Percentiles rank a stretch among this genome's conserved stretches.
These are phyloP conservation scores for Hanseniaspora taiwanica DNA, from an alignment of 805 yeast species.

Conservation along the genomic window DNA sequence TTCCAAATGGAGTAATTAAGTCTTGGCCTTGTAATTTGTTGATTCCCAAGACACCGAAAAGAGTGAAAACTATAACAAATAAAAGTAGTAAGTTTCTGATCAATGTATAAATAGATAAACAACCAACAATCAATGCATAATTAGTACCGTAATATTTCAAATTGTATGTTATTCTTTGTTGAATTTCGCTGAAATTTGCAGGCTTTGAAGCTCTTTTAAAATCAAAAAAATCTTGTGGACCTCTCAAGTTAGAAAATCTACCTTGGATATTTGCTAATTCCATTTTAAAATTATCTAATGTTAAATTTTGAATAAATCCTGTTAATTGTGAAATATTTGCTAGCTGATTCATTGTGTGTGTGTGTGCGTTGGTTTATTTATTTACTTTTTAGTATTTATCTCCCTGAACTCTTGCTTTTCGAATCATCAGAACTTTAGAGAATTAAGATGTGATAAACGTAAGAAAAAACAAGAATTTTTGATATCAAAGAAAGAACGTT, in stretches of 20 bases:
- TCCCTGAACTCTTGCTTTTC: too few relatives aligned
- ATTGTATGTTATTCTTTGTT: constrained; percentile 78
- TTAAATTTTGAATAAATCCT: constrained; percentile 19
- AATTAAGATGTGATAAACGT: too few relatives aligned
- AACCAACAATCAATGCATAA: constrained; percentile 59
- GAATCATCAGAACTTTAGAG: too few relatives aligned
- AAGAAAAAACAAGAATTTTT: too few relatives aligned
- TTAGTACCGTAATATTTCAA: constrained; percentile 79
- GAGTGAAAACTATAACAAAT: constrained; percentile 66
- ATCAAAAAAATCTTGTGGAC: constrained; percentile 92
- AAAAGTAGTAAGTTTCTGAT: constrained; percentile 74
- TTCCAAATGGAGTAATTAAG: constrained; percentile 59
- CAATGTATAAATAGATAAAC: constrained; percentile 71
- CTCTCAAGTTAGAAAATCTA: constrained; percentile 59
- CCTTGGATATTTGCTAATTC: constrained; percentile 44
- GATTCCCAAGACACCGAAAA: constrained; percentile 68
- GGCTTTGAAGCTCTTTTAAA: constrained; percentile 84
- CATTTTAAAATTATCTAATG: constrained; percentile 23
- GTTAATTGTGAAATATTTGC: constrained; percentile 13
- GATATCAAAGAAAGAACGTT: too few relatives aligned
- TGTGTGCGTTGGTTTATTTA: neutral
- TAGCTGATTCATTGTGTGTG: constrained; percentile 4
- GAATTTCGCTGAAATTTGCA: constrained; percentile 74
- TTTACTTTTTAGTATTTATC: too few relatives aligned
- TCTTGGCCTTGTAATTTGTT: constrained; percentile 71